Conservation (phyloP, 768 basidiomycete genomes). For the Agrocybe praecox region DNA sequence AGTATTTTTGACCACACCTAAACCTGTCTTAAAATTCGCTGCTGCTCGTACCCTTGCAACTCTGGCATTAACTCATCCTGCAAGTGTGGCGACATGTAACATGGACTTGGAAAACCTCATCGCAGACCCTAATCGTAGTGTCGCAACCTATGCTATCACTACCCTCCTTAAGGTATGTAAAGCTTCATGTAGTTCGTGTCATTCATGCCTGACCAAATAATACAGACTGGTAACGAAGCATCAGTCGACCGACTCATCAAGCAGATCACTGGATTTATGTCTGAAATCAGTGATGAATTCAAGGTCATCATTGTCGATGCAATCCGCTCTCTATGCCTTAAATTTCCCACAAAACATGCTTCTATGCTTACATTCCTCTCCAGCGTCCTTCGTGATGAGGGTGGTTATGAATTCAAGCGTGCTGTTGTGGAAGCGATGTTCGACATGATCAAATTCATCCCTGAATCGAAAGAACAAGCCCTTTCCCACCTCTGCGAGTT, state of each 20-base stretch:
- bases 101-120: conserved; percentile 97
- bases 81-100: conserved; percentile 89
- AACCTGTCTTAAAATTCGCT: conserved; percentile 94
- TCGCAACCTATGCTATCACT: conserved; percentile 98
- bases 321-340: conserved; percentile 96
- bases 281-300: conserved; percentile 99
- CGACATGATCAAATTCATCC: conserved; percentile 99
- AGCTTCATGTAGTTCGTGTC: not conserved
- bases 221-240: conserved; percentile 95
- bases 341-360: conserved; percentile 96
- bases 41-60: conserved; percentile 93
- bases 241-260: conserved; percentile 99
- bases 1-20: conserved; percentile 94
- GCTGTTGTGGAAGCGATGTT: conserved; percentile 99
- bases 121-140: conserved; percentile 91
- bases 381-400: conserved; percentile 95
- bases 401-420: conserved; percentile 99
- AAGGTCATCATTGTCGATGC: conserved; percentile 99
- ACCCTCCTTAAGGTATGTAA: conserved; percentile 88
- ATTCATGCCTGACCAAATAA: conserved; percentile 2
- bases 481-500: conserved; percentile 98
- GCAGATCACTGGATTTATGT: conserved; percentile 98
- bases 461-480: conserved; percentile 95
- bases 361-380: conserved; percentile 98
- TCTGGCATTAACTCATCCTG: conserved; percentile 84